Conservation (phyloP, 176 grass and related monocot species). For the Microstegium vimineum region DNA sequence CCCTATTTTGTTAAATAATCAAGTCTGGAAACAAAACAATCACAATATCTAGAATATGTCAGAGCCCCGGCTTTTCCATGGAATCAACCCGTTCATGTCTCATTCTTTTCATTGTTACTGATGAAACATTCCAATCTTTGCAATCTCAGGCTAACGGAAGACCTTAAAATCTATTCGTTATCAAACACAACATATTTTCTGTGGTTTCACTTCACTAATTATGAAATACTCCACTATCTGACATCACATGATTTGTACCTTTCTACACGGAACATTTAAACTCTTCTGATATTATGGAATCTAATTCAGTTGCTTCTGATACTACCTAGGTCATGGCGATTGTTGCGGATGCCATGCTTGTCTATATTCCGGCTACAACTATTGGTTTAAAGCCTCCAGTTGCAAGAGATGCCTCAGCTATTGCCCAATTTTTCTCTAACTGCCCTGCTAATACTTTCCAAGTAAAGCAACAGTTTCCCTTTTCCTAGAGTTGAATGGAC, state of each 20-base stretch:
- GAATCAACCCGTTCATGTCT: background rate
- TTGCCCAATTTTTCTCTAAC: conserved; percentile 69
- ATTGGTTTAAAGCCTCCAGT: conserved; percentile 69
- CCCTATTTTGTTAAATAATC: background rate
- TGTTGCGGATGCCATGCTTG: conserved; percentile 93
- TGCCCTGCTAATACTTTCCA: conserved; percentile 98
- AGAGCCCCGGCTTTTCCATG: background rate
- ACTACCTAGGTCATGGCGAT: conserved; percentile 76
- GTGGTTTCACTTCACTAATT: background rate
- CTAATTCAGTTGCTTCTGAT: conserved; percentile 12
- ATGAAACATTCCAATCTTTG: background rate
- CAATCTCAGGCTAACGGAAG: background rate
- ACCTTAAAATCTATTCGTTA: background rate
- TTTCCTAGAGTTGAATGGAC: background rate
- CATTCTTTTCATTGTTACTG: background rate
- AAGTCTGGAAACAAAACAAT: background rate
- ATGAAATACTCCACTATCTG: background rate
- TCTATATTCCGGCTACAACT: conserved; percentile 96
- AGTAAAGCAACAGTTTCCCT: conserved; percentile 31
- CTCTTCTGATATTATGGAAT: background rate
- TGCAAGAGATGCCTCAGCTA: conserved; percentile 52
- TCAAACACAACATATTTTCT: background rate
- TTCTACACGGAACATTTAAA: background rate
- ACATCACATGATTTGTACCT: background rate
- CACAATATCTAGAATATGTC: background rate